Percentiles rank a stretch among this genome's conserved stretches.
These are phyloP conservation scores for Cyberlindnera petersonii DNA, from an alignment of 805 yeast species.

Conservation along the genomic window DNA sequence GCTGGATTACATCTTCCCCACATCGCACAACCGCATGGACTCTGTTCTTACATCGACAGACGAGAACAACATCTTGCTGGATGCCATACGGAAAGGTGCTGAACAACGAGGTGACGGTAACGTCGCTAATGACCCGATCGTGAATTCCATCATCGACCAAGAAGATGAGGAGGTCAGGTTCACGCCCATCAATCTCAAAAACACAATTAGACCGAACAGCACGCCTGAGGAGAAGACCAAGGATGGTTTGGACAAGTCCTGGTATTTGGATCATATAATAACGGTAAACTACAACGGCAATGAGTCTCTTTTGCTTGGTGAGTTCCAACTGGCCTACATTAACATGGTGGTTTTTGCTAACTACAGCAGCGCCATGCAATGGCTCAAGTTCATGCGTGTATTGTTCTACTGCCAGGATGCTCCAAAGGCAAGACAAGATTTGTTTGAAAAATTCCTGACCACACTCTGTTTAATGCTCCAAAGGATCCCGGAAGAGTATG, in stretches of 20 bases:
- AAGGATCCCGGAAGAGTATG: conserved; percentile 41
- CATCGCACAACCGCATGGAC: conserved; percentile 26
- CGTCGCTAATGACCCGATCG: conserved; percentile 29
- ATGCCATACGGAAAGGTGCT: conserved; percentile 34
- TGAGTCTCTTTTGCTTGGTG: conserved; percentile 39
- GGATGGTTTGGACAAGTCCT: conserved; percentile 56
- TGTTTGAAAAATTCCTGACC: conserved; percentile 33
- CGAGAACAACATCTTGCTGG: conserved; percentile 41
- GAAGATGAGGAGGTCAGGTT: conserved; percentile 36
- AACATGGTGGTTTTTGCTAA: conserved; percentile 54
- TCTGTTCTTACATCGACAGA: conserved; percentile 48
- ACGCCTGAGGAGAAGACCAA: conserved; percentile 41
- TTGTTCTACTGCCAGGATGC: conserved; percentile 34
- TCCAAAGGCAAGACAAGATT: conserved; percentile 21
- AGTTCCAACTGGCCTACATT: conserved; percentile 50
- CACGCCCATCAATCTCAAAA: conserved; percentile 39
- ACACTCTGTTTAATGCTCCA: conserved; percentile 36
- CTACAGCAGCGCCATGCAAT: conserved; percentile 59
- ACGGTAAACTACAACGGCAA: conserved; percentile 29
- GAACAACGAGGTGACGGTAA: conserved; percentile 19
- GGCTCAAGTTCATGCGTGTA: conserved; percentile 51
- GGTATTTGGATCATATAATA: conserved; percentile 44
- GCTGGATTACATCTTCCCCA: conserved; percentile 29
- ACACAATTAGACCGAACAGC: conserved; percentile 35
- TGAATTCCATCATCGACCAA: conserved; percentile 32